Evolutionary conservation across 192 early-diverging fungal species (phyloP).

Genomic region (Coemansia guatemalensis): DNA sequence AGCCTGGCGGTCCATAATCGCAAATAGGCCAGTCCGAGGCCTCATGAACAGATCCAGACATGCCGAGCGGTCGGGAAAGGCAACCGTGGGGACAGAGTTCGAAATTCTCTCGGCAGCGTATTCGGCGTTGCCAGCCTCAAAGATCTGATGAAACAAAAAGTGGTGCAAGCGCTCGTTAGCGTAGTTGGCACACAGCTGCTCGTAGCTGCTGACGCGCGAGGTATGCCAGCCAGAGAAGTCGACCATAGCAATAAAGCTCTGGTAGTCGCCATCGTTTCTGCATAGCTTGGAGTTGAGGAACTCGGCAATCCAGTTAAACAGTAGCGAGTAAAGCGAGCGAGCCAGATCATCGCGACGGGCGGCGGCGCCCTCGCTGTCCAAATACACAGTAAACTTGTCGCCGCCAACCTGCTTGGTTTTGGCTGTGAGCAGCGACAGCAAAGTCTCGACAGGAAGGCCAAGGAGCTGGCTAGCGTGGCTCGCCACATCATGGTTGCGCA

Average conservation of each 20-base stretch:
- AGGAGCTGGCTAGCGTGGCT: constrained; percentile 80
- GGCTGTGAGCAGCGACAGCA: constrained; percentile 78
- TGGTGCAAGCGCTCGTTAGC: constrained; percentile 86
- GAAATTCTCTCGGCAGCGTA: constrained; percentile 62
- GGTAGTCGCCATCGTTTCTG: constrained; percentile 57
- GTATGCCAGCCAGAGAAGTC: constrained; percentile 81
- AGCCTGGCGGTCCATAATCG: constrained; percentile 68
- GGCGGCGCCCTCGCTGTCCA: constrained; percentile 70
- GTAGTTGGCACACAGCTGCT: constrained; percentile 76
- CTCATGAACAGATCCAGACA: constrained; percentile 74
- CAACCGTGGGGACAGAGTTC: constrained; percentile 45
- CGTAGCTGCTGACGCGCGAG: constrained; percentile 49
- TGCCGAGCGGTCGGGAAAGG: constrained; percentile 62
- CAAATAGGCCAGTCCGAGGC: constrained; percentile 69
- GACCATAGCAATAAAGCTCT: constrained; percentile 79
- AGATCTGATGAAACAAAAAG: constrained; percentile 68
- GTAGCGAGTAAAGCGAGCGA: constrained; percentile 74
- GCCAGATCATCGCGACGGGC: constrained; percentile 73
- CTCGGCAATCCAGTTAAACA: constrained; percentile 85
- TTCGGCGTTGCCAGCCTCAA: constrained; percentile 65
- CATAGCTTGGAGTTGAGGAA: constrained; percentile 81
- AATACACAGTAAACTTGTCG: constrained; percentile 79
- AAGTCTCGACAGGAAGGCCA: constrained; percentile 67
- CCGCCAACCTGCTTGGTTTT: constrained; percentile 80
- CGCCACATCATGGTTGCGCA: constrained; percentile 74